A percentile compares a stretch with the other conserved stretches of the same genome.
Conservation (phyloP, 2,329 filamentous ascomycete genomes). For the Botryotinia convoluta region DNA sequence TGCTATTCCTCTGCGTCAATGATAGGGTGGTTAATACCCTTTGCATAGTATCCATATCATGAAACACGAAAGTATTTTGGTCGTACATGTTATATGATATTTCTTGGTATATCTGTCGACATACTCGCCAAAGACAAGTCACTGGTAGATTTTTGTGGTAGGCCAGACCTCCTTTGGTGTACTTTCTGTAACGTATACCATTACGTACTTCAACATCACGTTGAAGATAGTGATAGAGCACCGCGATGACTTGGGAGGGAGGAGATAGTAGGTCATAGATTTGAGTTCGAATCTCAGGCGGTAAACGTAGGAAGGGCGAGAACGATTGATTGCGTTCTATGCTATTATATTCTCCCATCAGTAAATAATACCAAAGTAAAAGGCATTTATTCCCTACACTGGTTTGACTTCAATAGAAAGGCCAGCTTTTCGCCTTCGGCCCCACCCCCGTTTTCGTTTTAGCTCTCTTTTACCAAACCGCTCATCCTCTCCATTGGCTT, state of each 20-base stretch:
- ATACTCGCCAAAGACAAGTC: not conserved
- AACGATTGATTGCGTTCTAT: too few relatives aligned
- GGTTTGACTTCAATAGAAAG: too few relatives aligned
- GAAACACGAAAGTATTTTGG: not conserved
- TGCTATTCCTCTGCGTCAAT: not conserved
- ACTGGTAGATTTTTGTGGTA: not conserved
- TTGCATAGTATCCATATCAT: not conserved
- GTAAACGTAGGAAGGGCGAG: too few relatives aligned
- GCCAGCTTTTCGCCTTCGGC: too few relatives aligned
- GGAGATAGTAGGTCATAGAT: not conserved
- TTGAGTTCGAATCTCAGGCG: too few relatives aligned
- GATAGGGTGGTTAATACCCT: not conserved
- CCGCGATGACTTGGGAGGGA: not conserved
- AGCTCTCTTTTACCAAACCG: too few relatives aligned
- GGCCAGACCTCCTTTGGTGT: not conserved
- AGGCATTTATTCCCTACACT: too few relatives aligned
- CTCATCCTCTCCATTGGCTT: too few relatives aligned
- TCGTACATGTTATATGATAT: not conserved
- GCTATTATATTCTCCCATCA: too few relatives aligned
- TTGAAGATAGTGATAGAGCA: not conserved
- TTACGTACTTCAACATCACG: not conserved
- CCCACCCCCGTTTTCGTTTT: too few relatives aligned
- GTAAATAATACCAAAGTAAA: too few relatives aligned
- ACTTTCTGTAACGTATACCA: not conserved
- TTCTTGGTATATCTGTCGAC: not conserved